Evolutionary conservation across 1,284 basidiomycete genomes (phyloP).

Genomic region (Phellopilus nigrolimitatus): DNA sequence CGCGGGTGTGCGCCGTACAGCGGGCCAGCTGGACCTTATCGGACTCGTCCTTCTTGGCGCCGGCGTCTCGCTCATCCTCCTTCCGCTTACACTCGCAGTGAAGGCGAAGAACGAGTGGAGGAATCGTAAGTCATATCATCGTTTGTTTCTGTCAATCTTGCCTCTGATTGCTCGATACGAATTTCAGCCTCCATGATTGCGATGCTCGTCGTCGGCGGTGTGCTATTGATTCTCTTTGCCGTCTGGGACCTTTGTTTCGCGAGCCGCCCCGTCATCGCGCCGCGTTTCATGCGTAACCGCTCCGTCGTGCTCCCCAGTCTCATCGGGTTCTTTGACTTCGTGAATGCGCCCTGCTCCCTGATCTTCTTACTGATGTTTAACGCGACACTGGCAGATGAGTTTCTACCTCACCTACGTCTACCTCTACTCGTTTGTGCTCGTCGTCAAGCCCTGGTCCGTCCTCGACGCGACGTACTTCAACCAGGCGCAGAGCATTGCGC

Average conservation of each 20-base stretch:
- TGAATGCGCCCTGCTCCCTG: too few species aligned
- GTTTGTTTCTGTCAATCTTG: slow-evolving; percentile 8
- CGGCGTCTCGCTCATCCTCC: too few species aligned
- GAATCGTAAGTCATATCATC: slow-evolving; percentile 36
- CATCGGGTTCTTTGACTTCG: too few species aligned
- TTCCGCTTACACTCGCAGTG: slow-evolving; percentile 65
- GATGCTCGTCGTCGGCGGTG: slow-evolving; percentile 47
- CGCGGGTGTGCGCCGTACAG: too few species aligned
- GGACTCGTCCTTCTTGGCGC: too few species aligned
- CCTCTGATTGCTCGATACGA: too few species aligned
- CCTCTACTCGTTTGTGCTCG: too few species aligned
- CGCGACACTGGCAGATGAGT: too few species aligned
- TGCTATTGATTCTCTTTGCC: slow-evolving; percentile 39
- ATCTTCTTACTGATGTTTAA: too few species aligned
- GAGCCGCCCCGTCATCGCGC: slow-evolving; percentile 46
- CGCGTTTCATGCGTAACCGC: slow-evolving; percentile 51
- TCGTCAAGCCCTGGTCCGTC: too few species aligned
- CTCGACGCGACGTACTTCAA: slow-evolving; percentile 57
- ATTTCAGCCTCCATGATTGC: slow-evolving; percentile 40
- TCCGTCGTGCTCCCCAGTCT: slow-evolving; percentile 57
- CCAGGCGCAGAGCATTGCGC: slow-evolving; percentile 51
- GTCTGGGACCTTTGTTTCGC: slow-evolving; percentile 49
- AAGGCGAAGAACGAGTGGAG: slow-evolving; percentile 39
- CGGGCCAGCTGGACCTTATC: too few species aligned
- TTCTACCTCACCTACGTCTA: too few species aligned